These are phyloP conservation scores for Talaromyces verruculosus DNA, from an alignment of 2,329 filamentous ascomycete genomes.

Conservation along the genomic window DNA sequence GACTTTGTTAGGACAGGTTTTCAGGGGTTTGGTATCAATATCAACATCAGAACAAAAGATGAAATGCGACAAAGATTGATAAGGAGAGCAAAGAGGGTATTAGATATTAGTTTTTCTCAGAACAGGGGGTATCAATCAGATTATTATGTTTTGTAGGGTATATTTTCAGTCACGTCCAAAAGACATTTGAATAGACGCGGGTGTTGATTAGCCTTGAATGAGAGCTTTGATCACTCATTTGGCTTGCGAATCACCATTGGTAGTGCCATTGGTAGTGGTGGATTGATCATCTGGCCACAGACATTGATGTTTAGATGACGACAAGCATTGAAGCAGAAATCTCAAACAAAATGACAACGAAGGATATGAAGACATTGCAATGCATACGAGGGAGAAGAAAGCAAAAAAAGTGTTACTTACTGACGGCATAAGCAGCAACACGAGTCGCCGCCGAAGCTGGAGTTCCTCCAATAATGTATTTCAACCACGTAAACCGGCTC, in stretches of 20 bases:
- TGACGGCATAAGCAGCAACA: conserved; percentile 37
- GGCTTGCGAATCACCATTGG: conserved; percentile 4
- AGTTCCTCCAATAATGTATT: conserved; percentile 41
- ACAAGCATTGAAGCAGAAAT: conserved; percentile 4
- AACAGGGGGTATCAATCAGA: background rate
- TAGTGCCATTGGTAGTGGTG: background rate
- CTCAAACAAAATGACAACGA: background rate
- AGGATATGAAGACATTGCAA: background rate
- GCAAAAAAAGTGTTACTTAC: conserved; percentile 37
- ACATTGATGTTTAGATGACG: conserved; percentile 16
- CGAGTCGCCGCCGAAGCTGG: conserved; percentile 39
- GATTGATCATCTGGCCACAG: conserved; percentile 16
- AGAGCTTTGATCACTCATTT: background rate
- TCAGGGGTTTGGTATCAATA: background rate
- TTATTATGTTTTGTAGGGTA: background rate
- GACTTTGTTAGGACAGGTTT: background rate
- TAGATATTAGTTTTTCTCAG: background rate
- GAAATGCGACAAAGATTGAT: background rate
- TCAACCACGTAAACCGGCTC: conserved; percentile 40
- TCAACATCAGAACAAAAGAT: background rate
- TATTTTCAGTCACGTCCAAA: background rate
- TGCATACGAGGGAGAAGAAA: background rate
- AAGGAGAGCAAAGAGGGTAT: background rate
- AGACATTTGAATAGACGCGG: no score
- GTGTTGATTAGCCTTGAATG: background rate